phyloP scores from a whole-genome alignment of 768 basidiomycete species.

The Mycena pura region DNA sequence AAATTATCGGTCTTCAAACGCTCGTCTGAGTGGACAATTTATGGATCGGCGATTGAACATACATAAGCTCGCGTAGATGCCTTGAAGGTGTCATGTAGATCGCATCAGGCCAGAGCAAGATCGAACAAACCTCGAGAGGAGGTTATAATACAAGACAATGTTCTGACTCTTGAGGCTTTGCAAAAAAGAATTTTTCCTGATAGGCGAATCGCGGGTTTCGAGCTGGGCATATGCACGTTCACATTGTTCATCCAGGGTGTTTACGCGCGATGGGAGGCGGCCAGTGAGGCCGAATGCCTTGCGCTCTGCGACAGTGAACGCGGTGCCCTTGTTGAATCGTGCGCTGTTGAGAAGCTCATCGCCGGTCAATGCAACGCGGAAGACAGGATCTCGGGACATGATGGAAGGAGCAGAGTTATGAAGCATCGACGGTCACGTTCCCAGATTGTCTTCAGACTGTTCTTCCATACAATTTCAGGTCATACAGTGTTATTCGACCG shows the following conservation, averaged over 20 bases:
- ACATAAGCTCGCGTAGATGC: conserved; percentile 66
- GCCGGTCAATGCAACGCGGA: conserved; percentile 64
- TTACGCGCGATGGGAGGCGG: conserved; percentile 56
- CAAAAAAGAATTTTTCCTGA: conserved; percentile 74
- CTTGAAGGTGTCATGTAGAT: conserved; percentile 21
- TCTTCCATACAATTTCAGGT: conserved; percentile 16
- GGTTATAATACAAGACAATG: conserved; percentile 79
- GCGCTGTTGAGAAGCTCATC: conserved; percentile 68
- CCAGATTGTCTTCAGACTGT: not conserved
- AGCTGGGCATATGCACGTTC: conserved; percentile 40
- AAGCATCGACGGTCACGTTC: not conserved
- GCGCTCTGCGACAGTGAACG: conserved; percentile 73
- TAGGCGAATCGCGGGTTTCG: conserved; percentile 33
- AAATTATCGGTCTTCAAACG: conserved; percentile 61
- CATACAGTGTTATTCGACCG: conserved; percentile 52
- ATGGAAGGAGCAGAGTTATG: not conserved
- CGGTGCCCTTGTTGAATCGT: conserved; percentile 82
- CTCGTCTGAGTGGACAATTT: not conserved
- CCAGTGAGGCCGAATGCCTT: conserved; percentile 68
- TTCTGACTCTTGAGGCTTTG: conserved; percentile 83
- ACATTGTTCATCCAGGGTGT: conserved; percentile 79
- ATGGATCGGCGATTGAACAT: not conserved
- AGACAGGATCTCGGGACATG: conserved; percentile 23
- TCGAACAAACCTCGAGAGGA: conserved; percentile 46
- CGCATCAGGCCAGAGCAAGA: not conserved